Evolutionary conservation across 2,329 filamentous ascomycete genomes (phyloP), one percentile per base, ranked within the genome.

Genomic region (Colletotrichum sp.): DNA sequence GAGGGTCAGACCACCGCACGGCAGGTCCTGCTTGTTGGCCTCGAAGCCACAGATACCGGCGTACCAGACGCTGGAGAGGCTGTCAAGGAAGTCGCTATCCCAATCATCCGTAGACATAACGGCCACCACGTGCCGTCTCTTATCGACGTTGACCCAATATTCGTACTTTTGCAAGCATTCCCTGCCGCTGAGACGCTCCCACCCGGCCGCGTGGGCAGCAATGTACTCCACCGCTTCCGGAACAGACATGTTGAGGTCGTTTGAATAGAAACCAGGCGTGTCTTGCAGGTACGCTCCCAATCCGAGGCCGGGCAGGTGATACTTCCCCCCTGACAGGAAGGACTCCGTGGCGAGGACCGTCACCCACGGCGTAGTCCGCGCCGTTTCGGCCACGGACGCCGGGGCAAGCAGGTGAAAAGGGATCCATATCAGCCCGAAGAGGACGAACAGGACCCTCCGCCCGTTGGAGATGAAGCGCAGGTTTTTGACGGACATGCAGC

Each of bases 401-500:
- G 78, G 80, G 61, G 81, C 80, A 26, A 83, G 74, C 3, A 82
- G 48, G 67, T 83, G 81, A 6, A 83, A 75, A 1, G 81, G 82
- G 9, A 83, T 21, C 2, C 81, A 80, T 26, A 72, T 80, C 4
- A 80, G 21, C 16, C 76, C 57, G 16, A 83, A 72, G 1, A 80
- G 55, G 8, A 78, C 4, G 79, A 80, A 83, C 21, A 67, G 8
- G 21, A 74, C 68, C 7, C 77, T 28, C 1, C 67, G 57, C 67
- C 80, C 80, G 24, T 76, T 71, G 15, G 30, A 60, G 4, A 78
- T 75, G 38, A 82, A 67, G 5, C 66, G 67, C n/a, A 79, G 74
- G 74, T 87, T 89, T 2, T 85, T 80, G 4, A 84, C 30, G 38
- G 86, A 87, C 8, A 84, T 80, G 3, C 88, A 79, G 0, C 89